These are phyloP conservation scores for Cinnamomum micranthum DNA, from an alignment of 164 flowering plant species.

Conservation along the genomic window DNA sequence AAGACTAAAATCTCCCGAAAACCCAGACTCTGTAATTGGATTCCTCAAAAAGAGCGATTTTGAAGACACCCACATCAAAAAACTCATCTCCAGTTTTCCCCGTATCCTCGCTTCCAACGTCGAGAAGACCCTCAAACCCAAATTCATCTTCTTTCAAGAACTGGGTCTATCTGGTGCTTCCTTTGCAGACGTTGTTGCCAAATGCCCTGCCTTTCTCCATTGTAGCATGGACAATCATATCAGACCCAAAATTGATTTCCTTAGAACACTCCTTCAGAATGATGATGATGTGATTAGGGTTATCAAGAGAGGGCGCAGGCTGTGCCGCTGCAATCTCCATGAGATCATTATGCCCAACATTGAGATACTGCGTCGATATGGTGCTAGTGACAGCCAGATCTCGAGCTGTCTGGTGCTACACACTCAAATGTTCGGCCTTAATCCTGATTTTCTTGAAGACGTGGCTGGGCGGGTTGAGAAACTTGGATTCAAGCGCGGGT, in stretches of 20 bases:
- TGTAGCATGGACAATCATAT: neutral
- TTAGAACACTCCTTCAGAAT: neutral
- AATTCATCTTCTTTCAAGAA: slow-evolving; percentile 5
- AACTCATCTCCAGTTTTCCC: neutral
- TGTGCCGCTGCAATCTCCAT: neutral
- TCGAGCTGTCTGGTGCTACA: neutral
- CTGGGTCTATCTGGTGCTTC: slow-evolving; percentile 10
- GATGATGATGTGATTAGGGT: slow-evolving; percentile 1
- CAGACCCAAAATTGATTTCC: slow-evolving; percentile 4
- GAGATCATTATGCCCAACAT: slow-evolving; percentile 3
- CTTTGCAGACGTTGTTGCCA: slow-evolving; percentile 4
- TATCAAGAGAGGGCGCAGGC: slow-evolving; percentile 1
- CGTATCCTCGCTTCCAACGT: neutral
- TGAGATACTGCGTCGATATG: slow-evolving; percentile 1
- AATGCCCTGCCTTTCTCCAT: neutral
- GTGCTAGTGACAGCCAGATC: slow-evolving; percentile 3
- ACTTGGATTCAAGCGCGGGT: slow-evolving; percentile 2
- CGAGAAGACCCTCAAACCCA: slow-evolving; percentile 14
- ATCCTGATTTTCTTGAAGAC: neutral
- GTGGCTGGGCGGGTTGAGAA: slow-evolving; percentile 3
- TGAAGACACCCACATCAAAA: slow-evolving; percentile 10
- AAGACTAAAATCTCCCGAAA: neutral
- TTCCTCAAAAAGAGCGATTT: slow-evolving; percentile 11
- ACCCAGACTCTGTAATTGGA: neutral
- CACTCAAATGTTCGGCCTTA: neutral